Conservation (phyloP, 1,284 basidiomycete species). For the Ustilago cynodontis region DNA sequence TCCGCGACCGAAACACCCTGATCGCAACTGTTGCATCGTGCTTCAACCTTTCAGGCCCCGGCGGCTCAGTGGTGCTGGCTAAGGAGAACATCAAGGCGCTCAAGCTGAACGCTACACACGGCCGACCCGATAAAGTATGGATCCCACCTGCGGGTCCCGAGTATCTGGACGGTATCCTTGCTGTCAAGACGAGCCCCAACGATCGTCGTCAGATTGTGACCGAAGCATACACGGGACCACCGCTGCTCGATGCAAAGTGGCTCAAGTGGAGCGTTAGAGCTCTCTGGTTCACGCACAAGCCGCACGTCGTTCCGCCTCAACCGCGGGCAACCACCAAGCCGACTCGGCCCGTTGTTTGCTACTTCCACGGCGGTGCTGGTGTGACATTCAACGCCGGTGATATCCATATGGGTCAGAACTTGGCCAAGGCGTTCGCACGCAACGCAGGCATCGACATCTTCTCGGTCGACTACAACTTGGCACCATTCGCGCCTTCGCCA, state of each 20-base stretch:
- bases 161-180: slow-evolving; percentile 59
- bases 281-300: slow-evolving; percentile 65
- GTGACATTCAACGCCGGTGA: slow-evolving; percentile 67
- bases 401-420: slow-evolving; percentile 61
- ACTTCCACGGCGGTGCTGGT: slow-evolving; percentile 68
- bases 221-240: slow-evolving; percentile 57
- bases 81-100: slow-evolving; percentile 52
- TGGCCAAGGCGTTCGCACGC: slow-evolving; percentile 57
- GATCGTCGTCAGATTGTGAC: slow-evolving; percentile 43
- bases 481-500: slow-evolving; percentile 60
- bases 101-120: slow-evolving; percentile 44
- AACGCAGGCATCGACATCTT: slow-evolving; percentile 60
- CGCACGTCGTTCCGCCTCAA: slow-evolving; percentile 41
- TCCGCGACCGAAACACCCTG: slow-evolving; percentile 57
- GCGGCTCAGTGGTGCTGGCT: slow-evolving; percentile 56
- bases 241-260: slow-evolving; percentile 63
- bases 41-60: slow-evolving; percentile 61
- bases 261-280: slow-evolving; percentile 60
- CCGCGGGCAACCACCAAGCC: slow-evolving; percentile 36
- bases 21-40: slow-evolving; percentile 50
- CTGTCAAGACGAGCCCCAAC: slow-evolving; percentile 50
- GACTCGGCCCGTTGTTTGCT: slow-evolving; percentile 58
- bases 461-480: slow-evolving; percentile 67
- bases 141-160: slow-evolving; percentile 62
- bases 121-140: slow-evolving; percentile 63